These are phyloP conservation scores for Blepharisma japonicum DNA, from an alignment of 73 alveolate genomes.

Conservation along the genomic window DNA sequence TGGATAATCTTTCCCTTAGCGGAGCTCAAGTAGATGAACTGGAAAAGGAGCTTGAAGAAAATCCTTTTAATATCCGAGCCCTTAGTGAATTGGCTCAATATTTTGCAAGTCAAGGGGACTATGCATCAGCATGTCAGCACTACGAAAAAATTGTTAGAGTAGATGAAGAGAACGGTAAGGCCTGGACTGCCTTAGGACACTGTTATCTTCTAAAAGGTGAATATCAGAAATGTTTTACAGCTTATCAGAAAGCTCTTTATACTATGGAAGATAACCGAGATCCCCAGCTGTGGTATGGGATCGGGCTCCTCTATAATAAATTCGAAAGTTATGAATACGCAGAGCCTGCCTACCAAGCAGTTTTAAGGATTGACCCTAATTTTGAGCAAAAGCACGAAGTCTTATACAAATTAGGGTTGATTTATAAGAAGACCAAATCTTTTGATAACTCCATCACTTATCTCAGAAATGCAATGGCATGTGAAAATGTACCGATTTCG, in stretches of 20 bases:
- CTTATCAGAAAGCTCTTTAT: conserved; percentile 69
- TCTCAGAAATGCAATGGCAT: conserved; percentile 54
- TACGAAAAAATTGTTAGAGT: conserved; percentile 27
- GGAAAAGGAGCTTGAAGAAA: conserved; percentile 23
- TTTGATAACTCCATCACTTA: conserved; percentile 54
- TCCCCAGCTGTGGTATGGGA: conserved; percentile 76
- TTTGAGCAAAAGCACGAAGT: conserved; percentile 67
- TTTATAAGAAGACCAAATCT: conserved; percentile 56
- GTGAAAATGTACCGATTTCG: conserved; percentile 54
- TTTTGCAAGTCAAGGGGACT: conserved; percentile 31
- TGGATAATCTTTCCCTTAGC: background rate
- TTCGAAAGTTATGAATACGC: conserved; percentile 51
- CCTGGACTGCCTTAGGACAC: conserved; percentile 81
- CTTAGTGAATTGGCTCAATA: conserved; percentile 20
- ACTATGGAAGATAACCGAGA: conserved; percentile 65
- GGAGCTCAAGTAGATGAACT: conserved; percentile 18
- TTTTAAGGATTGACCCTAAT: conserved; percentile 29
- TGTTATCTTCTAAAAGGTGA: conserved; percentile 65
- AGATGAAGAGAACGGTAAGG: conserved; percentile 34
- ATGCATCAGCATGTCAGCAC: conserved; percentile 29
- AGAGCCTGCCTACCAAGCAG: conserved; percentile 36
- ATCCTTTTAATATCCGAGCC: conserved; percentile 29
- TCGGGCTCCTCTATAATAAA: conserved; percentile 67
- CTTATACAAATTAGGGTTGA: conserved; percentile 54
- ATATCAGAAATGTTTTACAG: conserved; percentile 59